These are phyloP conservation scores for Marchantia polymorpha DNA, from an alignment of 225 moss, liverwort and hornwort genomes.

Conservation along the genomic window DNA sequence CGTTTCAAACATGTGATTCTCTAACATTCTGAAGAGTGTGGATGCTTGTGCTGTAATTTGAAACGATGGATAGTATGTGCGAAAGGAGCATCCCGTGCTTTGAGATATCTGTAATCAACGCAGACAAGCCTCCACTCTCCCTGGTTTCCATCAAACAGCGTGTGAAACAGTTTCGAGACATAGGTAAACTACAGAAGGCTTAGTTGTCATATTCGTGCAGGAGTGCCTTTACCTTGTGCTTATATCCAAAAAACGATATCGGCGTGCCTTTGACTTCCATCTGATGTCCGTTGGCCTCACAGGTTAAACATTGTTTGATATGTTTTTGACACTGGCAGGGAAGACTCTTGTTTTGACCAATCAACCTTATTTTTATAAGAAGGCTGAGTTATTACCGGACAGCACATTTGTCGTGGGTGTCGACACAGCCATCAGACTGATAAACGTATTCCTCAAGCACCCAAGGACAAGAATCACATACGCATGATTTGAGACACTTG, in stretches of 20 bases:
- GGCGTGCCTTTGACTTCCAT: neutral
- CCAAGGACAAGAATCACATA: neutral
- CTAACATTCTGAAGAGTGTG: slow-evolving; percentile 11
- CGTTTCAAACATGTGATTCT: neutral
- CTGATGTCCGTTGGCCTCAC: neutral
- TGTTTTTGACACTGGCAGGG: slow-evolving; percentile 41
- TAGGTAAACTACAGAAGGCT: slow-evolving; percentile 41
- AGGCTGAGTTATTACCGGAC: slow-evolving; percentile 82
- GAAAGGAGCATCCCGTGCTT: slow-evolving; percentile 83
- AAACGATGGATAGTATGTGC: slow-evolving; percentile 53
- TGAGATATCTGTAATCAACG: slow-evolving; percentile 89
- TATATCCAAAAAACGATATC: neutral
- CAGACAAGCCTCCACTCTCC: slow-evolving; percentile 88
- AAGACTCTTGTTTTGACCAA: slow-evolving; percentile 74
- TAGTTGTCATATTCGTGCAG: neutral
- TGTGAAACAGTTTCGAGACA: slow-evolving; percentile 70
- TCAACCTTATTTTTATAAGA: slow-evolving; percentile 90
- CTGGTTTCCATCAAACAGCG: slow-evolving; percentile 64
- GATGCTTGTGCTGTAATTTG: slow-evolving; percentile 14
- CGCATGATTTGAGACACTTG: slow-evolving; percentile 1
- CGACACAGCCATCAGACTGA: slow-evolving; percentile 78
- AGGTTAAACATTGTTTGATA: neutral
- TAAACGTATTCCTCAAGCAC: slow-evolving; percentile 48
- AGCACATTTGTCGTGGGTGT: slow-evolving; percentile 93
- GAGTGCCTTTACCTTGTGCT: neutral